phyloP scores from a whole-genome alignment of 352 stramenopile genomes.

The Globisporangium polare region DNA sequence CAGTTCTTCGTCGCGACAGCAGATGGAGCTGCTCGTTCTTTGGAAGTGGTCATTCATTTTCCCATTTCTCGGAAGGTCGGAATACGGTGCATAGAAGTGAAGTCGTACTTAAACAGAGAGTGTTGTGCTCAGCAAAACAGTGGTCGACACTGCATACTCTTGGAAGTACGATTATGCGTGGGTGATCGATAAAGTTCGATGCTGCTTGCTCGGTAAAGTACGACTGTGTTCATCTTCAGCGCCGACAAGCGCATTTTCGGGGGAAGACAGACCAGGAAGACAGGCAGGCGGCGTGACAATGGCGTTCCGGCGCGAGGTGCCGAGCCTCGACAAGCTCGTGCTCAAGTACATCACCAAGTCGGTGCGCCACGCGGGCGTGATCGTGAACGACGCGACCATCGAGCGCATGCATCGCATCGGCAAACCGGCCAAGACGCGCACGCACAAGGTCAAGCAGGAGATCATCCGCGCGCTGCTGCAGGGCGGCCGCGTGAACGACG shows the following conservation, averaged over 20 bases:
- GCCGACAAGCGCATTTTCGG: slow-evolving; percentile 1
- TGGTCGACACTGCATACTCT: not conserved
- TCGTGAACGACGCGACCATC: slow-evolving; percentile 72
- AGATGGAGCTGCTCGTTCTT: not conserved
- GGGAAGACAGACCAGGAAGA: not conserved
- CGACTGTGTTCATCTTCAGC: not conserved
- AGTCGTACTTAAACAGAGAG: not conserved
- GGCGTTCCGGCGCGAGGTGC: slow-evolving; percentile 85
- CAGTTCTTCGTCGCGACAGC: not conserved
- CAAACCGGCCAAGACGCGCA: slow-evolving; percentile 72
- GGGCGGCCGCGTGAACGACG: slow-evolving; percentile 71
- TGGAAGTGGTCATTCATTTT: not conserved
- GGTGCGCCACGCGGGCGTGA: slow-evolving; percentile 45
- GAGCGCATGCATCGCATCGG: slow-evolving; percentile 65
- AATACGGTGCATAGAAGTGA: not conserved
- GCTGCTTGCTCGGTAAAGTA: not conserved
- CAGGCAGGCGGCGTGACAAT: slow-evolving; percentile 26
- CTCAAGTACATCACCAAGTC: slow-evolving; percentile 89
- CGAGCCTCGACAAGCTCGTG: slow-evolving; percentile 79
- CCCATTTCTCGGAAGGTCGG: not conserved
- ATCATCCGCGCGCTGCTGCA: slow-evolving; percentile 73
- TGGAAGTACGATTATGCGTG: too few species aligned
- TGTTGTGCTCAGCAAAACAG: not conserved
- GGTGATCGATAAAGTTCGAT: too few species aligned
- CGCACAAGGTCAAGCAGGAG: slow-evolving; percentile 86